phyloP scores from a whole-genome alignment of 441 rosid genomes.

The Raphanus hybrid region DNA sequence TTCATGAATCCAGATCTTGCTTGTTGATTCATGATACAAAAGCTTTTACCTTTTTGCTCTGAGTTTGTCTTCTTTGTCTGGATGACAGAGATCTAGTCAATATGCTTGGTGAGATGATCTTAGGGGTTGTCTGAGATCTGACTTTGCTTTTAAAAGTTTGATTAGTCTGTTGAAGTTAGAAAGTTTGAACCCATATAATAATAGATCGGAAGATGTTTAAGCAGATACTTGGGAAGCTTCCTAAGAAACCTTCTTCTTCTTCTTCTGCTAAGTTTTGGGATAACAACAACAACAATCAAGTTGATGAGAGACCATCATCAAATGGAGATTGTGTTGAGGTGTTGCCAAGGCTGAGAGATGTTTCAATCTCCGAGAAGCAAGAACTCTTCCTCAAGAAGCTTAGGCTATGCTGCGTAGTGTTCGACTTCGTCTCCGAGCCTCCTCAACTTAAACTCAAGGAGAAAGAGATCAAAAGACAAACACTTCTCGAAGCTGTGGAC shows the following conservation, averaged over 20 bases:
- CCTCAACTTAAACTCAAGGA: constrained; percentile 69
- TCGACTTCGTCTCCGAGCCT: constrained; percentile 69
- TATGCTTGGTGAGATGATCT: constrained; percentile 41
- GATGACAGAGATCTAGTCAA: constrained; percentile 38
- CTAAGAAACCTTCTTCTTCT: constrained; percentile 46
- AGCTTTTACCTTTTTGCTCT: constrained; percentile 25
- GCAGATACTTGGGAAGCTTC: constrained; percentile 77
- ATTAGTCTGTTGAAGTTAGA: background rate
- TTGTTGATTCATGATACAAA: constrained; percentile 25
- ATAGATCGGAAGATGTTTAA: constrained; percentile 59
- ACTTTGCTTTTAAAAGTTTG: background rate
- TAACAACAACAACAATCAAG: constrained; percentile 37
- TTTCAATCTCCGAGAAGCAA: constrained; percentile 70
- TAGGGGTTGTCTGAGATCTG: constrained; percentile 44
- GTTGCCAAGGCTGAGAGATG: constrained; percentile 76
- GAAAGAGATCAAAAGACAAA: constrained; percentile 84
- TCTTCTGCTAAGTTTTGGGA: constrained; percentile 46
- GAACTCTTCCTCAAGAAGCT: constrained; percentile 68
- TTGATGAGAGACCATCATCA: constrained; percentile 34
- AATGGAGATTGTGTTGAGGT: constrained; percentile 49
- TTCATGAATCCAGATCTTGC: constrained; percentile 39
- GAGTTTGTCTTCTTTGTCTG: constrained; percentile 23
- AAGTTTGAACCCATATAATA: background rate
- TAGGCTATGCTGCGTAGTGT: constrained; percentile 60
- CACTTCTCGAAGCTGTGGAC: constrained; percentile 76